Conservation (phyloP, 1,284 basidiomycete species). For the Microbotryum lychnidis-dioicae region DNA sequence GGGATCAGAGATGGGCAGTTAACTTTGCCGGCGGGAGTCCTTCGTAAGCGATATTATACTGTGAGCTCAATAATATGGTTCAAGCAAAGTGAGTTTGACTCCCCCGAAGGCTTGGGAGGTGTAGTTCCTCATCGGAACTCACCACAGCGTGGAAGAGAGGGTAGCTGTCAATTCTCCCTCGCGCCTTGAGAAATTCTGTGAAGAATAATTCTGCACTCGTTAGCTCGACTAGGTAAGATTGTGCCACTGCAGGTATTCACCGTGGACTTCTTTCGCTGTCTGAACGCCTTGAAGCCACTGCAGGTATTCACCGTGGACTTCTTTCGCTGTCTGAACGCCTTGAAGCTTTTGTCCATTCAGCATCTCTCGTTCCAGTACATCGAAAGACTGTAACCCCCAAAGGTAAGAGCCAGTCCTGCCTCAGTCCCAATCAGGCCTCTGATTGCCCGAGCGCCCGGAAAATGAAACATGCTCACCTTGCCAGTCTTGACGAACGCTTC, state of each 20-base stretch:
- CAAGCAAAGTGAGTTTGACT: too few relatives aligned
- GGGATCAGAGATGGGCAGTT: constrained; percentile 23
- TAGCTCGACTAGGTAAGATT: constrained; percentile 42
- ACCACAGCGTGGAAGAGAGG: constrained; percentile 45
- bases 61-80: background rate
- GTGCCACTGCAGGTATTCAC: background rate
- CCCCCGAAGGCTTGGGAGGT: background rate
- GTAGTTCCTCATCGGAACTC: background rate
- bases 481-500: constrained; percentile 49
- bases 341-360: constrained; percentile 51
- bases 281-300: constrained; percentile 41
- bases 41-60: constrained; percentile 30
- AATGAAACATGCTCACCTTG: constrained; percentile 40
- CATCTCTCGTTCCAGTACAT: constrained; percentile 49
- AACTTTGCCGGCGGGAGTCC: constrained; percentile 19
- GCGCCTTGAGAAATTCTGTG: constrained; percentile 45
- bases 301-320: constrained; percentile 1
- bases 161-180: constrained; percentile 46
- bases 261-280: constrained; percentile 36
- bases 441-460: too few relatives aligned
- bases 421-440: too few relatives aligned
- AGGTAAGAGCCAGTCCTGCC: background rate
- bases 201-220: constrained; percentile 13
- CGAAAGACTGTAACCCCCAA: constrained; percentile 41
- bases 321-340: constrained; percentile 44